Percentiles rank a stretch among this genome's conserved stretches.
These are phyloP conservation scores for Penicillium sp. DNA, from an alignment of 2,329 filamentous ascomycete species.

Conservation along the genomic window DNA sequence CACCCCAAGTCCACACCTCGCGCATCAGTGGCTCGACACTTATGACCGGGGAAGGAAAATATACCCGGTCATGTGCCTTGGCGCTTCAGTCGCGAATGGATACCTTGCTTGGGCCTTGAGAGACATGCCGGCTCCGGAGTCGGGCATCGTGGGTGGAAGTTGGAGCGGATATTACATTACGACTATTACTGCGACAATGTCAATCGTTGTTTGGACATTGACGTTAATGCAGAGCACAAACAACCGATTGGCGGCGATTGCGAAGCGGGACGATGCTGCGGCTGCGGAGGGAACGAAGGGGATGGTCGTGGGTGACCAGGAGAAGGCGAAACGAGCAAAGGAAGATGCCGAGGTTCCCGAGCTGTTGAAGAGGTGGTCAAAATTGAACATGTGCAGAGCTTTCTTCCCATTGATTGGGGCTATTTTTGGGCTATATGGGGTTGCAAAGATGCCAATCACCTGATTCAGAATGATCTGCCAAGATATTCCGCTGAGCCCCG, in stretches of 20 bases:
- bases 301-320: slow-evolving; percentile 18
- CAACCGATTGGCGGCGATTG: slow-evolving; percentile 24
- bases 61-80: slow-evolving; percentile 52
- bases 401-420: slow-evolving; percentile 27
- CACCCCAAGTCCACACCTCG: slow-evolving; percentile 25
- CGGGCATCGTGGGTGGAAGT: slow-evolving; percentile 7
- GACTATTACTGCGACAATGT: slow-evolving; percentile 24
- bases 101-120: slow-evolving; percentile 35
- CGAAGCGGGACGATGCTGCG: slow-evolving; percentile 24
- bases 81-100: slow-evolving; percentile 54
- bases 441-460: slow-evolving; percentile 3
- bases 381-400: slow-evolving; percentile 25
- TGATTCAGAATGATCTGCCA: not conserved
- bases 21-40: slow-evolving; percentile 31
- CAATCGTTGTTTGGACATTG: slow-evolving; percentile 30
- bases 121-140: slow-evolving; percentile 5
- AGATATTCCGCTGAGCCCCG: not conserved
- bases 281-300: slow-evolving; percentile 21
- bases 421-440: slow-evolving; percentile 24
- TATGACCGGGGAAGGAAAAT: slow-evolving; percentile 56
- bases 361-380: slow-evolving; percentile 22
- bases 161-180: slow-evolving; percentile 22
- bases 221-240: slow-evolving; percentile 28
- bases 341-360: slow-evolving; percentile 20
- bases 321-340: slow-evolving; percentile 18